Evolutionary conservation across 306 rosid species (phyloP).

Genomic region (Canavalia gladiata): DNA sequence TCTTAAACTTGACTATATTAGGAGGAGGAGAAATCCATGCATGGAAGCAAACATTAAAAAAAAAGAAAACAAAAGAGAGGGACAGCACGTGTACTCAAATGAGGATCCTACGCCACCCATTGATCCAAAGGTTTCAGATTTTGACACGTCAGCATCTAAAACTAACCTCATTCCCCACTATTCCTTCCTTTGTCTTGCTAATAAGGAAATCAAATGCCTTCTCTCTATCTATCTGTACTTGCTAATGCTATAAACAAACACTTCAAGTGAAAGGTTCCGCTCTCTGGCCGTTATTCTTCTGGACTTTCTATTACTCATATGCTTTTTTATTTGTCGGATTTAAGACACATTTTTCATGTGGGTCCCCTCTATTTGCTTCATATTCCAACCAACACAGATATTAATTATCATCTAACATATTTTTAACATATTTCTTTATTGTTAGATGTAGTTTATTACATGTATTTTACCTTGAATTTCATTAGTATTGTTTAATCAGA

Average conservation of each 20-base stretch:
- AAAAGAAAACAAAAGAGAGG: neutral
- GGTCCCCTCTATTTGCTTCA: constrained; percentile 52
- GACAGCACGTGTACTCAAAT: constrained; percentile 91
- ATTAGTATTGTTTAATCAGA: neutral
- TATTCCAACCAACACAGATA: constrained; percentile 5
- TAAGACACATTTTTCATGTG: constrained; percentile 42
- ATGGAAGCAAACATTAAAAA: constrained; percentile 76
- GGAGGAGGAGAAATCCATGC: constrained; percentile 97
- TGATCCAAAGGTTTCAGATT: constrained; percentile 63
- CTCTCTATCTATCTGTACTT: neutral
- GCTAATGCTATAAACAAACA: constrained; percentile 28
- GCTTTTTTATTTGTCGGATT: constrained; percentile 25
- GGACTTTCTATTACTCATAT: constrained; percentile 48
- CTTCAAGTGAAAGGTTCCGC: constrained; percentile 66
- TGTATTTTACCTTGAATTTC: neutral
- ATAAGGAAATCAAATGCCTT: constrained; percentile 38
- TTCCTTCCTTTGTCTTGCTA: constrained; percentile 93
- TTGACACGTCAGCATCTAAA: constrained; percentile 57
- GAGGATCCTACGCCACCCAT: constrained; percentile 72
- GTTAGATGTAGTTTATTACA: too few species aligned
- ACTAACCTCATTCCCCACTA: constrained; percentile 68
- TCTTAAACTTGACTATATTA: constrained; percentile 60
- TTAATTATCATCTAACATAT: neutral
- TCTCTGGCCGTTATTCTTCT: constrained; percentile 71
- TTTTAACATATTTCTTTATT: neutral